Evolutionary conservation across 768 basidiomycete genomes (phyloP).

Genomic region (Candolleomyces eurysporus): DNA sequence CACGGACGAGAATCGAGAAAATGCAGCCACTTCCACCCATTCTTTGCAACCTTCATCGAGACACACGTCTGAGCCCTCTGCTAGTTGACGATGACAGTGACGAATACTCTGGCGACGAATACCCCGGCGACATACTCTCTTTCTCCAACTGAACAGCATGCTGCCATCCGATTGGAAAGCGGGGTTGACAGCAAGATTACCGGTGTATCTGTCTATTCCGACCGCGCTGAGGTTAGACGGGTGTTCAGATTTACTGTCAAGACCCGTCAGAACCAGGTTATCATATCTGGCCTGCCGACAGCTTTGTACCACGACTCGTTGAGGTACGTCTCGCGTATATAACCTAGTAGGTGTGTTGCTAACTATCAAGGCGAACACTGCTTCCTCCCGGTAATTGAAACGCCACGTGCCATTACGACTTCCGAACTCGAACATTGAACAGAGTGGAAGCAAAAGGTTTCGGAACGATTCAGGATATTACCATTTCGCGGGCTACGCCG

Average conservation of each 20-base stretch:
- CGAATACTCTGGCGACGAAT: too few species aligned
- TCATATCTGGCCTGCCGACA: constrained; percentile 34
- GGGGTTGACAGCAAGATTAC: constrained; percentile 30
- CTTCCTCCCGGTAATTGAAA: too few species aligned
- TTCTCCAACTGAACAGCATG: constrained; percentile 11
- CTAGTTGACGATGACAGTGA: too few species aligned
- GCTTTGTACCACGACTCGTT: constrained; percentile 35
- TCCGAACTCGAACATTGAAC: too few species aligned
- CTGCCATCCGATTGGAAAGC: constrained; percentile 25
- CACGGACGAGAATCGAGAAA: too few species aligned
- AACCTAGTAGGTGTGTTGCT: too few species aligned
- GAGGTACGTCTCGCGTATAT: constrained; percentile 22
- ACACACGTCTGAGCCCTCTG: too few species aligned
- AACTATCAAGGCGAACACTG: too few species aligned
- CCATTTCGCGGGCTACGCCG: constrained; percentile 22
- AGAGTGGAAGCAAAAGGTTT: constrained; percentile 44
- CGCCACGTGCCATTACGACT: too few species aligned
- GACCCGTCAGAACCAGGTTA: constrained; percentile 38
- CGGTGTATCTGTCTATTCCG: constrained; percentile 32
- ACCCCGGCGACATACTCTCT: too few species aligned
- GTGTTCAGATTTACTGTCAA: constrained; percentile 30
- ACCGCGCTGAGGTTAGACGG: constrained; percentile 37
- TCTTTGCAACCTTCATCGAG: too few species aligned
- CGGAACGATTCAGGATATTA: constrained; percentile 46
- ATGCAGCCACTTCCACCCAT: too few species aligned